Base-by-base conservation (phyloP, 257 asterid genomes). In the Parsonsia alboflavescens region DNA sequence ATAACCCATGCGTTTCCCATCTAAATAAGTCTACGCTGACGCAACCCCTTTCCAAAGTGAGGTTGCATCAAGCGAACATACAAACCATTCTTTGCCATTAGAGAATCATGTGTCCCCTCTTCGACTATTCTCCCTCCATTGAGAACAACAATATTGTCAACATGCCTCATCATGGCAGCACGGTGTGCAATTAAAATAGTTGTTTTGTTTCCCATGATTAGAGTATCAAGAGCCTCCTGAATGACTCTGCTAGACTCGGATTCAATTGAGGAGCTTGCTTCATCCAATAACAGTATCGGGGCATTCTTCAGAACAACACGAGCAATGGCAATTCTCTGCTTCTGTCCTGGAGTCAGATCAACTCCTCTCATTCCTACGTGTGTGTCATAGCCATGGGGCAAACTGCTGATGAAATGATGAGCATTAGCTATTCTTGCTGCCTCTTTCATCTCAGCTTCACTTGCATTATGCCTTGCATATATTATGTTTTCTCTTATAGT, bases 291-390 rank as follows among this genome's bases (percentile, higher is more conserved):
- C 46, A 95, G 82, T 72, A 95, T 95, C 12, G 99, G 99, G 0
- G 99, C 99, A 28, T 95, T 95, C 84, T 95, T 95, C 72, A 95
- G 66, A 67, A 95, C 78, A 26, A 95, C 99, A 67, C 99, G 81
- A 59, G 99, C 99, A 54, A 95, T 95, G 45, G 97, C 99, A 26
- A 95, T 92, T 73, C 99, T 83, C 81, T 95, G 99, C 76, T 95
- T 95, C 80, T 95, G 99, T 39, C 99, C 99, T 0, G 98, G 99
- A 21, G 99, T 95, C 73, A 95, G 87, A 89, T 95, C 98, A n/a
- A 95, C 96, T 5, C 97, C 99, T 86, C 99, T 87, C 99, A 95
- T 95, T 72, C 99, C 99, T 24, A 95, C 96, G 69, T 95, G 98
- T 11, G 99, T 95, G 82, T 95, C 99, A 19, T 95, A 95, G n/a